Base-by-base conservation (phyloP, 768 basidiomycete species). In the Tulasnella sp. region DNA sequence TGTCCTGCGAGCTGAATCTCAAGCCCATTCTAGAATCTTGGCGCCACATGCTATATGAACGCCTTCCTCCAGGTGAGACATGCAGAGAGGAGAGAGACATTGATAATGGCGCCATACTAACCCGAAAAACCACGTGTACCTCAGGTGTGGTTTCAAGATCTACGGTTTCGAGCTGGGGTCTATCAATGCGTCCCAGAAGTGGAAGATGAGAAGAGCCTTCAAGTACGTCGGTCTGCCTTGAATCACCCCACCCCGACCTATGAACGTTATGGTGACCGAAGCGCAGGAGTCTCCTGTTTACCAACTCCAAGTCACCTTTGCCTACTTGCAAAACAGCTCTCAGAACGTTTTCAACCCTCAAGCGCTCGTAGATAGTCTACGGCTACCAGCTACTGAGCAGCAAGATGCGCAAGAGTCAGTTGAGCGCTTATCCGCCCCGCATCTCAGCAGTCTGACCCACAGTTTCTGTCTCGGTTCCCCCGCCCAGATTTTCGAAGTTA, bases 41-140 rank as follows among this genome's bases (percentile, higher is more conserved):
- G 94, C 3, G 93, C 93, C 17, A 97, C 94, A 2, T 98, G 94
- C 68, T 98, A 97, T 65, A 92, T 90, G 61, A 96, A 96, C 69
- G 91, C 91, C 19, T 96, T 87, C 62, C 76, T 98, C 46, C 93
- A 98, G 73, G 90, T 85, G 65, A 38, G 67, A n/a, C n/a, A n/a
- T 38, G 15, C 34, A 38, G 5, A 38, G 34, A 38, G 34, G 34
- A 7, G 31, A 48, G 19, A 55, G 27, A 38, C 11, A 25, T 42
- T 9, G 45, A n/a, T 41, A 38, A 41, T 30, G 10, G 22, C 3
- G 34, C 15, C 34, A 15, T 57, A 44, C 27, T 49, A 24, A 8
- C 50, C 22, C 52, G 38, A 31, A 27, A 42, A 38, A 24, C 24
- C 30, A 29, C 29, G 46, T n/a, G n/a, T 48, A n/a, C 49, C 22